phyloP scores from a whole-genome alignment of 495 filamentous ascomycete genomes.

The Talaromyces stipitatus region DNA sequence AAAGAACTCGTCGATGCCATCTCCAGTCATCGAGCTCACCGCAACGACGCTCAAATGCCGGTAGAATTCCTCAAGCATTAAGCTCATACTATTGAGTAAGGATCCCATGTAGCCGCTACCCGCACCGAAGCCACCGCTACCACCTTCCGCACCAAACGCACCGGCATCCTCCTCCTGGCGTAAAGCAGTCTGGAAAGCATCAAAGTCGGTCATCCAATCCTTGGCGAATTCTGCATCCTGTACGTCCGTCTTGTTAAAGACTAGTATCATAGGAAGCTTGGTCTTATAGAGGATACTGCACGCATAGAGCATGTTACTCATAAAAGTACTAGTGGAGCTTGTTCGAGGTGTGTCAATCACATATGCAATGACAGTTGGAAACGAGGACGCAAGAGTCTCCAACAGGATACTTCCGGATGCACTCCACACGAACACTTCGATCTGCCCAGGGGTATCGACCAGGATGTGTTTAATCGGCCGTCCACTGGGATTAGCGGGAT shows the following conservation, averaged over 20 bases:
- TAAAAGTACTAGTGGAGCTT: conserved; percentile 88
- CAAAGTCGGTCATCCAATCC: conserved; percentile 99
- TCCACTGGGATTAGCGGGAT: conserved; percentile 49
- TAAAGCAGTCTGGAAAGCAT: conserved; percentile 85
- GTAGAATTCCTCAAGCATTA: conserved; percentile 98
- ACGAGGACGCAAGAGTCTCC: conserved; percentile 82
- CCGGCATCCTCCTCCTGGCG: conserved; percentile 69
- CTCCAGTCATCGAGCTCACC: conserved; percentile 87
- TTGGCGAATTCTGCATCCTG: conserved; percentile 86
- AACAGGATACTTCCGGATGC: conserved; percentile 90
- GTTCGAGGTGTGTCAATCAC: conserved; percentile 94
- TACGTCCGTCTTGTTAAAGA: conserved; percentile 98
- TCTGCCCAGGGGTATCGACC: conserved; percentile 93
- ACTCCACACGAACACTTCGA: conserved; percentile 98
- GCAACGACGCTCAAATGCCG: conserved; percentile 83
- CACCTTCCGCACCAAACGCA: conserved; percentile 67
- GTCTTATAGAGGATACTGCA: conserved; percentile 98
- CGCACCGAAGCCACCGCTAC: conserved; percentile 47
- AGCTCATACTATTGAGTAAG: conserved; percentile 90
- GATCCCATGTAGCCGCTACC: conserved; percentile 97
- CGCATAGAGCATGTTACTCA: conserved; percentile 99
- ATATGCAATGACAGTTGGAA: conserved; percentile 95
- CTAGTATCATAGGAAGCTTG: conserved; percentile 93
- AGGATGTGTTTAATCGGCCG: conserved; percentile 76
- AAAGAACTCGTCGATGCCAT: conserved; percentile 90